A percentile compares a stretch with the other conserved stretches of the same genome.
Evolutionary conservation across 2,329 filamentous ascomycete species (phyloP).

Genomic region (Alternaria panax): DNA sequence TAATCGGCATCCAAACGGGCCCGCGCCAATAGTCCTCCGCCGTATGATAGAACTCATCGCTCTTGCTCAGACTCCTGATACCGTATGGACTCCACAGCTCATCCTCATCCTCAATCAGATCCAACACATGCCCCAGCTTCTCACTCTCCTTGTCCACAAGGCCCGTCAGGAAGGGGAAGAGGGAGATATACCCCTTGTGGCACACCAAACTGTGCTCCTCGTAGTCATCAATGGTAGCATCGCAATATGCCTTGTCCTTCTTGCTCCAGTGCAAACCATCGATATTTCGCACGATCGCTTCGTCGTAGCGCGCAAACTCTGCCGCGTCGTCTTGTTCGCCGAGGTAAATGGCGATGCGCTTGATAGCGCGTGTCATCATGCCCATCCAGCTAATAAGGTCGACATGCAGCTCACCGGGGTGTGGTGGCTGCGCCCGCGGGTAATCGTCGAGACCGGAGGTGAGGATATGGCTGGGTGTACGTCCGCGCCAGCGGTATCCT

Average conservation of each 20-base stretch:
- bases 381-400: constrained; percentile 97
- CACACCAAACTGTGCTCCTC: constrained; percentile 90
- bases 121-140: constrained; percentile 75
- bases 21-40: constrained; percentile 97
- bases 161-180: constrained; percentile 91
- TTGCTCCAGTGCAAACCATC: constrained; percentile 94
- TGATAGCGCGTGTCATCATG: constrained; percentile 89
- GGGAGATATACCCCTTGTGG: constrained; percentile 93
- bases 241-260: constrained; percentile 83
- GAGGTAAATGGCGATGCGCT: constrained; percentile 79
- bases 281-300: constrained; percentile 83
- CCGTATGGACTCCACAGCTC: constrained; percentile 91
- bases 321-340: constrained; percentile 77
- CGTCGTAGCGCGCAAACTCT: constrained; percentile 74
- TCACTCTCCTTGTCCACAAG: constrained; percentile 76
- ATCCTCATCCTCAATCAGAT: constrained; percentile 79
- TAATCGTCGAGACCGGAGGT: constrained; percentile 97
- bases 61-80: constrained; percentile 87
- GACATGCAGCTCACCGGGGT: constrained; percentile 93
- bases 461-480: constrained; percentile 83
- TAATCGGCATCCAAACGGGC: constrained; percentile 96
- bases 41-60: constrained; percentile 83
- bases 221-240: constrained; percentile 93
- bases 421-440: constrained; percentile 88
- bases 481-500: constrained; percentile 93